Evolutionary conservation across 2,329 filamentous ascomycete species (phyloP).

Genomic region (Volutella citrinella): DNA sequence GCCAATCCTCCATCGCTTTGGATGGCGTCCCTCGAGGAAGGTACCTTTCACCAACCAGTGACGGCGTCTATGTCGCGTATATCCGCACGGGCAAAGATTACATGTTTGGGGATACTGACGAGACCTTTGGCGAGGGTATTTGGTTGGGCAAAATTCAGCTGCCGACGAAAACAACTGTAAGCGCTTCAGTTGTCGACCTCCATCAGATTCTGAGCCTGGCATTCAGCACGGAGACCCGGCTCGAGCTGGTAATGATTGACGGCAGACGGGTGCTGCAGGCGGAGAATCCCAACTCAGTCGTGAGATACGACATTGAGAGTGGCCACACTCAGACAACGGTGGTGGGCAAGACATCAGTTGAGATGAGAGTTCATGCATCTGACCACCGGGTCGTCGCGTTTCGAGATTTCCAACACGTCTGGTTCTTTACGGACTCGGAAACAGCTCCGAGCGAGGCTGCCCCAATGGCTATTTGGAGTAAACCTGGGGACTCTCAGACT

Average conservation of each 20-base stretch:
- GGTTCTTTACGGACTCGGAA: background rate
- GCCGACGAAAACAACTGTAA: too few relatives aligned
- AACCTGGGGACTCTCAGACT: background rate
- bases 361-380: background rate
- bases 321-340: background rate
- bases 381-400: background rate
- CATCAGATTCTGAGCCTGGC: too few relatives aligned
- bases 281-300: too few relatives aligned
- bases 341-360: background rate
- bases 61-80: background rate
- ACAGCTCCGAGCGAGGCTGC: too few relatives aligned
- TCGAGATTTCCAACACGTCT: constrained; percentile 3
- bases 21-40: background rate
- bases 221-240: too few relatives aligned
- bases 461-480: constrained; percentile 3
- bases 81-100: constrained; percentile 2
- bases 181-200: too few relatives aligned
- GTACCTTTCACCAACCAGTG: background rate
- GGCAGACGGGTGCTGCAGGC: too few relatives aligned
- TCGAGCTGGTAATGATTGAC: too few relatives aligned
- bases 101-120: constrained; percentile 1
- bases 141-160: background rate
- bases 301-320: too few relatives aligned
- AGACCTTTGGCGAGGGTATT: constrained; percentile 2
- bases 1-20: background rate